Base-by-base conservation (phyloP, 495 filamentous ascomycete species). In the Daldinia caldariorum region DNA sequence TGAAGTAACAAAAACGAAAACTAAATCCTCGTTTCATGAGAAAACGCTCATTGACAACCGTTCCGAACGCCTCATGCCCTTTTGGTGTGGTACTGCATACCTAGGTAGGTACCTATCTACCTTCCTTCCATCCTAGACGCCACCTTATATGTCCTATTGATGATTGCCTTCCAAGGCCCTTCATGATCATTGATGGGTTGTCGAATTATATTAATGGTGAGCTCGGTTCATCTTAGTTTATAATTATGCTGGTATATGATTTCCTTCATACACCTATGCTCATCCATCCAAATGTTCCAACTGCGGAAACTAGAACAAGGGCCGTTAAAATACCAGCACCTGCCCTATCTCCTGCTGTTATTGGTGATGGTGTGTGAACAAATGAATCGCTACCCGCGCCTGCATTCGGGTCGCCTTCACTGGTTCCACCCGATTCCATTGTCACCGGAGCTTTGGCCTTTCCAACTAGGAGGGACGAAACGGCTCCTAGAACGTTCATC, bases 311-410 rank as follows among this genome's bases (percentile, higher is more conserved):
- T 1, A 82, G 60, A 13, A 77, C 49, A 10, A 89, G 58, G 13
- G 81, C 77, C 3, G 88, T 90, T 18, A 89, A 56, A 38, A 89
- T 79, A 34, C 83, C 83, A 10, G 88, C 88, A 47, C 86, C 87
- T 0, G 83, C 87, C 5, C 77, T 79, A 58, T 90, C 88, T 9
- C 78, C 83, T 4, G 77, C 79, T 0, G 81, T 86, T 56, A 89
- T 82, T 9, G 74, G 73, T 1, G 74, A 49, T 16, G 77, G 54
- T 6, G 61, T 57, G 12, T 74, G 60, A 16, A 29, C 58, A 32
- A 76, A 71, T 1, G 67, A 69, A 29, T 73, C 69, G 55, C 61
- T 67, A n/a, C 69, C 69, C 5, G 80, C 79, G 26, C 89, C 89
- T 2, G 89, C 89, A 16, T 78, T 79, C 1, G 89, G 85, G 67